Evolutionary conservation across 2,329 filamentous ascomycete genomes (phyloP), one percentile per base, ranked within the genome.

Genomic region (Pseudogymnoascus sp.): DNA sequence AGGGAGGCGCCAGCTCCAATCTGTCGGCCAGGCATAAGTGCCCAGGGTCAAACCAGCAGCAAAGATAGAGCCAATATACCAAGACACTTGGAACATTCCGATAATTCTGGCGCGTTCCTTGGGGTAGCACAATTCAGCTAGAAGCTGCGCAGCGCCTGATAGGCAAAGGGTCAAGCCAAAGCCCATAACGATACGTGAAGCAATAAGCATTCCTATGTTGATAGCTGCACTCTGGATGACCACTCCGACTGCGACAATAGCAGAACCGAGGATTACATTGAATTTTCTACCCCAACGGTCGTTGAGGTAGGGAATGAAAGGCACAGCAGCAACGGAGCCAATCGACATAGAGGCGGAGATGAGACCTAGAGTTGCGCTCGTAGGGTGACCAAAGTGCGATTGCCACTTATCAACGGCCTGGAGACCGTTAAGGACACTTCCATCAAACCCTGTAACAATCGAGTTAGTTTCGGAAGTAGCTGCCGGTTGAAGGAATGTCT

Each of bases 301-400:
- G 23, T 72, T 75, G 8, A 77, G 65, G 19, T 69, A 71, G 0
- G 77, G 76, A 36, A 78, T 72, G 65, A 79, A 74, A 9, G 77
- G 76, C 61, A 79, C 71, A 10, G 76, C 73, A 69, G 77, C 74
- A n/a, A 78, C 68, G 1, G 76, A 76, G 3, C 78, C 78, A 50
- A 80, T 72, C 1, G 76, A 76, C 66, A 78, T 77, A 67, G 76
- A 76, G 2, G 77, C 77, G 64, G 75, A 78, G 38, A 80, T 71
- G 2, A 79, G 71, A 15, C 78, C 77, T 11, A 79, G 73, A 1
- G 74, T 71, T 9, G 72, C 69, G 13, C 74, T 74, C 21, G 71
- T 75, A 1, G 78, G 78, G 38, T 77, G 72, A 53, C 72, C 73
- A 62, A 79, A 79, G 67, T 78, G 53, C 7, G 31, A 26, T 26